These are phyloP conservation scores for Neopestalotiopsis rosae DNA, from an alignment of 2,329 filamentous ascomycete species.

Conservation along the genomic window DNA sequence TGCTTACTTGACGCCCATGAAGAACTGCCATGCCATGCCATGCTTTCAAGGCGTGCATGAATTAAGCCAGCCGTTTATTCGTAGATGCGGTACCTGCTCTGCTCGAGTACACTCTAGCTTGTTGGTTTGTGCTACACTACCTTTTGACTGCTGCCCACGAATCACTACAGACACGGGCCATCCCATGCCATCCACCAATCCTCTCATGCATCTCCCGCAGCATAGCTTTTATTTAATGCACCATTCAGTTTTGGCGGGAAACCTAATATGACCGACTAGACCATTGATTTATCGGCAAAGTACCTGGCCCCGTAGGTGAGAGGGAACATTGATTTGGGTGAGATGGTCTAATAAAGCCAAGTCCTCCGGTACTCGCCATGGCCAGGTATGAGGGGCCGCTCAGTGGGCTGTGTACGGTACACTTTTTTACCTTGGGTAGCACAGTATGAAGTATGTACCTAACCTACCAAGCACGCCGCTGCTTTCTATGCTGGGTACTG, in stretches of 20 bases:
- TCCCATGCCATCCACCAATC: not conserved
- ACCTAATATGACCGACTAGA: slow-evolving; percentile 3
- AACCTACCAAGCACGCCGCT: not conserved
- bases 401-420: not conserved
- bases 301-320: too few relatives aligned
- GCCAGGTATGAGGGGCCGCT: not conserved
- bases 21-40: not conserved
- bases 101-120: not conserved
- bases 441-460: not conserved
- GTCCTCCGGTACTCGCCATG: not conserved
- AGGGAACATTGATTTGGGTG: not conserved
- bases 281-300: not conserved
- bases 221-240: slow-evolving; percentile 9
- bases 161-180: not conserved
- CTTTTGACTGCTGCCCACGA: not conserved
- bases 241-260: slow-evolving; percentile 15
- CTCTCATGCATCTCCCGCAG: not conserved
- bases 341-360: not conserved
- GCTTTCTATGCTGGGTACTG: not conserved
- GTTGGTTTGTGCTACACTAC: not conserved
- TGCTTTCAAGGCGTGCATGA: not conserved
- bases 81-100: not conserved
- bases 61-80: not conserved
- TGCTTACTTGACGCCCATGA: not conserved
- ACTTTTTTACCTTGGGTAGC: not conserved